Base-by-base conservation (phyloP, 352 stramenopile species). In the Phytophthora multivora region DNA sequence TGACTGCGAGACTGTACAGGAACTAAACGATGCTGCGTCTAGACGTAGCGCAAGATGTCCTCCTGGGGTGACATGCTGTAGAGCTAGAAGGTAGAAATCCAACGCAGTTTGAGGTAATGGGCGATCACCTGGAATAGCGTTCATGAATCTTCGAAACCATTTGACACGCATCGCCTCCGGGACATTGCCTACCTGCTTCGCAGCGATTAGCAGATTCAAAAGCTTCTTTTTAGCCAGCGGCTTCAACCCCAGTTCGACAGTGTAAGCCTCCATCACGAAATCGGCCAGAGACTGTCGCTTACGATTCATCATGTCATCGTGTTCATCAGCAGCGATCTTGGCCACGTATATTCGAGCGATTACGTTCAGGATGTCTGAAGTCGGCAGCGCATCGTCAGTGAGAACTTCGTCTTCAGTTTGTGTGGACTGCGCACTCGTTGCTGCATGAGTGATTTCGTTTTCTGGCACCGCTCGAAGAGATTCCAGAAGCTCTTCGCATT, bases 221-320 rank as follows among this genome's bases (percentile, higher is more conserved):
- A 93, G 62, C 10, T 89, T 89, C 18, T 74, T 75, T 38, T 87
- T 80, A 2, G 81, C 80, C 16, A 79, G 52, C 1, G 59, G 42
- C 28, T 85, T 89, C 42, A 90, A 90, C 1, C 82, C 81, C n/a
- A 91, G 48, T 36, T 93, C 84, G 15, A 75, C 36, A 8, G 86
- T 71, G 58, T 90, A 93, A 6, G 74, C 12, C 41, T 91, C 82
- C 61, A 75, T 51, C 5, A 77, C 65, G 50, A 89, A 89, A 21
- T 87, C 76, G 2, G 75, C 59, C 1, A 92, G 62, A 1, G 59
- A 56, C 36, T 73, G 69, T 2, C 78, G 77, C 30, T 80, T 76
- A 10, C 77, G 70, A 8, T 69, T 58, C 3, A 55, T 53, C 1
- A 31, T 18, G 36, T 90, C 79, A 21, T 77, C 73, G 0, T 64